Evolutionary conservation across 305 asterid genomes (phyloP).

Genomic region (Fraxinus velutina): DNA sequence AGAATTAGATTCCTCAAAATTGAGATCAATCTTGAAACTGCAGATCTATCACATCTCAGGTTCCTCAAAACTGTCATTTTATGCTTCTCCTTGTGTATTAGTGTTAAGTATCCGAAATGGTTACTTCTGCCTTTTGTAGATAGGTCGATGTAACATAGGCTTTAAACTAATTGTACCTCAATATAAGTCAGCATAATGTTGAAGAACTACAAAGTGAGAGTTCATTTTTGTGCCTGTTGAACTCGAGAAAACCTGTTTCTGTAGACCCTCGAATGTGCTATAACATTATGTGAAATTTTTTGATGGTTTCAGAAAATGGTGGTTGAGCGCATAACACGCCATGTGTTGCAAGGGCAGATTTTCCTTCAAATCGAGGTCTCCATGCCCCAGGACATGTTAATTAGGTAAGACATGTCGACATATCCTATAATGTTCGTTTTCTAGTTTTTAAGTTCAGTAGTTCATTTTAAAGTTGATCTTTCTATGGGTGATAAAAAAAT

Average conservation of each 20-base stretch:
- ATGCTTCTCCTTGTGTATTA: not conserved
- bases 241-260: not conserved
- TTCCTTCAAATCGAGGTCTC: conserved; percentile 80
- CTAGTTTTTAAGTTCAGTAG: not conserved
- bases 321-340: conserved; percentile 68
- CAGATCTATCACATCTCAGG: not conserved
- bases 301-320: conserved; percentile 58
- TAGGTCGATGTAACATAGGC: not conserved
- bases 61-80: not conserved
- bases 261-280: not conserved
- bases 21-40: not conserved
- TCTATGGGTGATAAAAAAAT: not conserved
- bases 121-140: not conserved
- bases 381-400: conserved; percentile 61
- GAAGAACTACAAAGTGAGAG: not conserved
- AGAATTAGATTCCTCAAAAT: not conserved
- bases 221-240: not conserved
- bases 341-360: conserved; percentile 70
- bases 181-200: not conserved
- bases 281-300: not conserved
- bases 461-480: not conserved
- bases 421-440: not conserved
- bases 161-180: not conserved
- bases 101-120: not conserved
- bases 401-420: conserved; percentile 42